These are phyloP conservation scores for Penicillium ucsense DNA, from an alignment of 495 filamentous ascomycete genomes.

Conservation along the genomic window DNA sequence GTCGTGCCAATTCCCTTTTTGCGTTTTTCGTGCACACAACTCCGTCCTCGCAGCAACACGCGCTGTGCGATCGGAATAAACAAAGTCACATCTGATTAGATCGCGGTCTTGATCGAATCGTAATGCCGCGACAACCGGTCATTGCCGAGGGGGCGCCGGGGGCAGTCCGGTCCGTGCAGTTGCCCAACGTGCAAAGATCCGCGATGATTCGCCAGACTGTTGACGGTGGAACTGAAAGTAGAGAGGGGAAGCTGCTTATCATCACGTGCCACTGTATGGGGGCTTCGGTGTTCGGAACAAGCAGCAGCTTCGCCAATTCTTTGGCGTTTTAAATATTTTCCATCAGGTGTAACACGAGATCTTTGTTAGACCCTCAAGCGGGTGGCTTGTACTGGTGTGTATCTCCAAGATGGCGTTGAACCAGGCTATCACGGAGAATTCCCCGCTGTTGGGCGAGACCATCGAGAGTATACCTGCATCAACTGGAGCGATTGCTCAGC, in stretches of 20 bases:
- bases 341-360: neutral
- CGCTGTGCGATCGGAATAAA: no score
- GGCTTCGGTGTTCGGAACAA: neutral
- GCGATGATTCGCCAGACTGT: neutral
- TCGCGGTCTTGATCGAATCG: no score
- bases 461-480: slow-evolving; percentile 22
- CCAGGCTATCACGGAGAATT: slow-evolving; percentile 25
- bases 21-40: no score
- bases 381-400: neutral
- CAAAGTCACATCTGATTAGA: no score
- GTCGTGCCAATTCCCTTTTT: no score
- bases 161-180: no score
- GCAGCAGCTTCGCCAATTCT: neutral
- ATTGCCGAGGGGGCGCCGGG: no score
- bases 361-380: neutral
- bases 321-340: neutral
- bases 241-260: slow-evolving; percentile 9
- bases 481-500: slow-evolving; percentile 17
- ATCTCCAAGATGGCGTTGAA: slow-evolving; percentile 17
- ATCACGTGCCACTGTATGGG: slow-evolving; percentile 8
- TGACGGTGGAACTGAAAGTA: neutral
- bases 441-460: slow-evolving; percentile 29
- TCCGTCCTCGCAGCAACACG: no score
- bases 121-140: no score
- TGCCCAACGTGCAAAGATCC: neutral